Evolutionary conservation across 2,329 filamentous ascomycete genomes (phyloP).

Genomic region (Calonectria henricotiae): DNA sequence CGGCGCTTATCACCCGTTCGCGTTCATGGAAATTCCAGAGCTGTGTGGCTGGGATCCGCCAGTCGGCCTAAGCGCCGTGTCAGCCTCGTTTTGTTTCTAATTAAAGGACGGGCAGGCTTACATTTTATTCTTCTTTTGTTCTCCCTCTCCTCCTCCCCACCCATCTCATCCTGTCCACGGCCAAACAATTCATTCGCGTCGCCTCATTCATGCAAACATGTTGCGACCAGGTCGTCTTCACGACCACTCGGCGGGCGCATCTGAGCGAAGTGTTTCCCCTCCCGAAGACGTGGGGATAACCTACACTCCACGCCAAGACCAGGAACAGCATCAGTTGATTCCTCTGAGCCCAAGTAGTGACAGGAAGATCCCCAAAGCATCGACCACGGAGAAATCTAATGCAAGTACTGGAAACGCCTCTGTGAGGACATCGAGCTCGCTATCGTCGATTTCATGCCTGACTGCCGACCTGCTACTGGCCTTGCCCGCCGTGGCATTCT

Average conservation of each 20-base stretch:
- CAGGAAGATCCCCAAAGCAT: background rate
- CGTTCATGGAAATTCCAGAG: too few species aligned
- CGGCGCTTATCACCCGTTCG: too few species aligned
- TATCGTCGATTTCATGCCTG: background rate
- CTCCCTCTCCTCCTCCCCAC: background rate
- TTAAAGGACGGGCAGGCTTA: too few species aligned
- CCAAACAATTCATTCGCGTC: background rate
- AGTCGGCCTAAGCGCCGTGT: too few species aligned
- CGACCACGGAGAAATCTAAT: background rate
- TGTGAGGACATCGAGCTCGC: too few species aligned
- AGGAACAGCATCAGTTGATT: background rate
- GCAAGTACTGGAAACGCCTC: too few species aligned
- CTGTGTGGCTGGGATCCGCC: too few species aligned
- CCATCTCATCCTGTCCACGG: background rate
- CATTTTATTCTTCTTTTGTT: too few species aligned
- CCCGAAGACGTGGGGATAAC: background rate
- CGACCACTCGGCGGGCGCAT: background rate
- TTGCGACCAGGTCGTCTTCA: background rate
- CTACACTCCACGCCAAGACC: background rate
- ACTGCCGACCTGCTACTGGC: slow-evolving; percentile 22
- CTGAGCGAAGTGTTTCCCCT: background rate
- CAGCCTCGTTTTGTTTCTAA: too few species aligned
- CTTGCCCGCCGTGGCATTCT: slow-evolving; percentile 23
- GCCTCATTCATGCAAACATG: background rate
- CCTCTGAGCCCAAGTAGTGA: too few species aligned